Evolutionary conservation across 345 rosid genomes (phyloP).

Genomic region (Schrenkiella parvula): DNA sequence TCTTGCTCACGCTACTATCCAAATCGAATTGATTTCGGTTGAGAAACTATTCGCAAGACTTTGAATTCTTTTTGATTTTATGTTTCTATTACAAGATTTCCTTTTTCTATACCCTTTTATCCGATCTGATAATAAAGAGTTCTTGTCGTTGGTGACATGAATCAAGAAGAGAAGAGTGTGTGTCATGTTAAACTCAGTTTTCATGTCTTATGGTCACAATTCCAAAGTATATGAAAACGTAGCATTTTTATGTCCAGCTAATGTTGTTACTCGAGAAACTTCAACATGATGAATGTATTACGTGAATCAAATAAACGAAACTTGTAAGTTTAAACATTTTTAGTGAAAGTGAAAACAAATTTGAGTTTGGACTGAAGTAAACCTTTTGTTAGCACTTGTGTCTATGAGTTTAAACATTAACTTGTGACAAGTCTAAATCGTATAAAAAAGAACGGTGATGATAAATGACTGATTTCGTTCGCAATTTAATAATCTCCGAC

Average conservation of each 20-base stretch:
- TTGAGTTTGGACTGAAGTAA: too few species aligned
- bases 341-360: too few species aligned
- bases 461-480: background rate
- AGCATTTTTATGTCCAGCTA: background rate
- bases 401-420: background rate
- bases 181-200: background rate
- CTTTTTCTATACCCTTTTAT: constrained; percentile 2
- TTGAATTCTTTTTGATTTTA: background rate
- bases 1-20: constrained; percentile 52
- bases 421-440: background rate
- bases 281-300: too few species aligned
- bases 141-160: background rate
- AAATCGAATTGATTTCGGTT: constrained; percentile 37
- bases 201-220: background rate
- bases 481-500: background rate
- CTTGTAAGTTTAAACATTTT: too few species aligned
- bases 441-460: too few species aligned
- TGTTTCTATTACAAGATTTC: constrained; percentile 5
- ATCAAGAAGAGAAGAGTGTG: background rate
- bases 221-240: background rate
- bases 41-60: background rate
- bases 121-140: constrained; percentile 20
- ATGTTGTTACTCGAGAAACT: too few species aligned
- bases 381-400: background rate
- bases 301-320: too few species aligned